These are phyloP conservation scores for Paramarasmius palmivorus DNA, from an alignment of 1,284 basidiomycete species.

Conservation along the genomic window DNA sequence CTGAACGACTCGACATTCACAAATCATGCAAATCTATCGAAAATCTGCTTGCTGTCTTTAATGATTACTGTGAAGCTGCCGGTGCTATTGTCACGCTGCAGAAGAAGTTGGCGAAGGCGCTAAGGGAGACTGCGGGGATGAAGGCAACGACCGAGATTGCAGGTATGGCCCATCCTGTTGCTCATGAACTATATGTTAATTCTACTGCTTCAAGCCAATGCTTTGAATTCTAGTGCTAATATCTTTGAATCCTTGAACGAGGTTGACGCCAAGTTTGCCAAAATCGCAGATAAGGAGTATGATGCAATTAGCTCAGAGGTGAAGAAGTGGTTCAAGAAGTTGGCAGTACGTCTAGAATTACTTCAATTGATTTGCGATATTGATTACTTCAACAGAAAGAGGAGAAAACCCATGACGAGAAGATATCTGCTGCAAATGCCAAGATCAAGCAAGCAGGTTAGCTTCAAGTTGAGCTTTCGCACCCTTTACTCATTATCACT, in stretches of 20 bases:
- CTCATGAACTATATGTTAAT: background rate
- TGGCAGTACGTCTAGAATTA: constrained; percentile 54
- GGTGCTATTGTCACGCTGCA: constrained; percentile 62
- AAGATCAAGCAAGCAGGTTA: constrained; percentile 77
- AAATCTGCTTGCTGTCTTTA: constrained; percentile 60
- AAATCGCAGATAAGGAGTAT: constrained; percentile 73
- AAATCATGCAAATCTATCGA: constrained; percentile 78
- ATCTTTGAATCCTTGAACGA: constrained; percentile 72
- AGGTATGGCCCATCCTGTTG: constrained; percentile 40
- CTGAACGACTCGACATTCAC: constrained; percentile 70
- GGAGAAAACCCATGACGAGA: constrained; percentile 74
- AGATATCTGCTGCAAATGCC: constrained; percentile 64
- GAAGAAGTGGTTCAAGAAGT: constrained; percentile 83
- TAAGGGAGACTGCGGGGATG: constrained; percentile 60
- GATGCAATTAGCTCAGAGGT: constrained; percentile 64
- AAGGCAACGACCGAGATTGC: constrained; percentile 64
- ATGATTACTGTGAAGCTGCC: constrained; percentile 73
- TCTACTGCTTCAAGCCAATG: constrained; percentile 50
- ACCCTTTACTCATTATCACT: background rate
- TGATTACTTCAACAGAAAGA: constrained; percentile 57
- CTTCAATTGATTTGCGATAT: constrained; percentile 3
- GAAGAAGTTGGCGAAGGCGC: constrained; percentile 71
- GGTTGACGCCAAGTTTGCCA: constrained; percentile 71
- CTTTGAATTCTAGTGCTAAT: constrained; percentile 58
- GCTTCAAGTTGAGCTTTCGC: constrained; percentile 1